Conservation (phyloP, 208 protist genomes). For the Porcisia deanei region DNA sequence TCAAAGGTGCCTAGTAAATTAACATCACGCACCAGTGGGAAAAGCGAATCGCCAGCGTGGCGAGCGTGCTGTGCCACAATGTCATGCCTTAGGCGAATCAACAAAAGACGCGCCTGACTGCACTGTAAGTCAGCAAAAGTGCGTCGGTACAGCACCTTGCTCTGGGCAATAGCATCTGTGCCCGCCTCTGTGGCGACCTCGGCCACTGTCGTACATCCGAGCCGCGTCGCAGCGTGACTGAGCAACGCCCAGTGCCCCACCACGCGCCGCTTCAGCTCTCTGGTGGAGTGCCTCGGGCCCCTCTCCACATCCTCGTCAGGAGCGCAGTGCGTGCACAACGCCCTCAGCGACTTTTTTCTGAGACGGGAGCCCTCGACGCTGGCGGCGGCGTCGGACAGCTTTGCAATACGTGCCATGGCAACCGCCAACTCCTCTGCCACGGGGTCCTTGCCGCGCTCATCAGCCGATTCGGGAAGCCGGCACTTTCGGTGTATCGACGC, state of each 20-base stretch:
- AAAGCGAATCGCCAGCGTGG: neutral
- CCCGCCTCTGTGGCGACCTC: conserved; percentile 53
- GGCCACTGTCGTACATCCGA: conserved; percentile 43
- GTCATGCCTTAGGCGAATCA: conserved; percentile 16
- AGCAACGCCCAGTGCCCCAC: conserved; percentile 73
- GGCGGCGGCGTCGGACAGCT: conserved; percentile 25
- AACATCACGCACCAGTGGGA: conserved; percentile 25
- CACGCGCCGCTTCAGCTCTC: conserved; percentile 33
- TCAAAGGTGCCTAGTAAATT: conserved; percentile 39
- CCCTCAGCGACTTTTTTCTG: conserved; percentile 47
- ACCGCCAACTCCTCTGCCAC: conserved; percentile 44
- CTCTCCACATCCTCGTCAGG: conserved; percentile 44
- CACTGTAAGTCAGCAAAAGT: conserved; percentile 65
- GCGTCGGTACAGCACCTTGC: conserved; percentile 17
- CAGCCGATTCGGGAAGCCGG: conserved; percentile 9
- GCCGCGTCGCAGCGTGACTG: conserved; percentile 44
- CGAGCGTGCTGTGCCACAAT: conserved; percentile 14
- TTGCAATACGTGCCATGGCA: conserved; percentile 37
- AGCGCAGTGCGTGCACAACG: conserved; percentile 40
- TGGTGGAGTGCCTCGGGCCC: conserved; percentile 27
- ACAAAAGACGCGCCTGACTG: conserved; percentile 36
- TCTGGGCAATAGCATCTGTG: conserved; percentile 35
- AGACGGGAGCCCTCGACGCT: conserved; percentile 10
- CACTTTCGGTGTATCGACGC: conserved; percentile 28
- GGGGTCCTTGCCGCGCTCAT: conserved; percentile 10